Percentiles rank a stretch among this genome's conserved stretches.
Conservation (phyloP, 1,139 yeast genomes). For the Magnusiomyces ingens region DNA sequence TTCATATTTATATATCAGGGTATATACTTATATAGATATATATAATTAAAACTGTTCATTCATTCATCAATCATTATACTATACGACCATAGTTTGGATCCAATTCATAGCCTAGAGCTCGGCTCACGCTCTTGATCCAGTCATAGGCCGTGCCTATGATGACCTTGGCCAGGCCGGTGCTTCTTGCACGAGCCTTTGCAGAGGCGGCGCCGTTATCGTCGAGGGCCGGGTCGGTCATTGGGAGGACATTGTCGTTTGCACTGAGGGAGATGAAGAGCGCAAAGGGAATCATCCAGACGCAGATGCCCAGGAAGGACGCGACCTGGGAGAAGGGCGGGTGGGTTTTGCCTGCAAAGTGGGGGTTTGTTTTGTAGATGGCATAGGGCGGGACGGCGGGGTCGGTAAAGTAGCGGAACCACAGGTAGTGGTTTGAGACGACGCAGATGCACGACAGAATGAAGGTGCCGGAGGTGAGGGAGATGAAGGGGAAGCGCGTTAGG, state of each 20-base stretch:
- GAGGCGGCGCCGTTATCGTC: slow-evolving; percentile 26
- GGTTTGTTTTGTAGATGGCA: slow-evolving; percentile 27
- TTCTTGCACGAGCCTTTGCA: slow-evolving; percentile 33
- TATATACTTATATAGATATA: no score
- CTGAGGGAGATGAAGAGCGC: slow-evolving; percentile 85
- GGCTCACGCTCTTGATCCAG: slow-evolving; percentile 42
- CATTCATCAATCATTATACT: neutral
- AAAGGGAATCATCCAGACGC: slow-evolving; percentile 93
- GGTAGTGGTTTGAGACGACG: slow-evolving; percentile 72
- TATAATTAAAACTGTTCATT: no score
- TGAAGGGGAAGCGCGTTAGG: slow-evolving; percentile 75
- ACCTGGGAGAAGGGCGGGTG: slow-evolving; percentile 82
- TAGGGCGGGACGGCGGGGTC: slow-evolving; percentile 51
- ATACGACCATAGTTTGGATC: slow-evolving; percentile 36
- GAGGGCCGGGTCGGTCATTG: slow-evolving; percentile 32
- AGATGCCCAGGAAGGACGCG: slow-evolving; percentile 86
- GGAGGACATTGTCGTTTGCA: slow-evolving; percentile 86
- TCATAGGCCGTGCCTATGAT: slow-evolving; percentile 51
- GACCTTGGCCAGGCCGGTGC: slow-evolving; percentile 57
- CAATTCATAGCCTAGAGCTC: slow-evolving; percentile 56
- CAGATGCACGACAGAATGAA: slow-evolving; percentile 66
- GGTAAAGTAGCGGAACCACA: slow-evolving; percentile 87
- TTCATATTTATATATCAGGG: no score
- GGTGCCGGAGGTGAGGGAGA: slow-evolving; percentile 59
- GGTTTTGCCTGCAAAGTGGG: slow-evolving; percentile 42